Percentiles rank a stretch among this genome's conserved stretches.
Evolutionary conservation across 164 flowering plant species (phyloP).

Genomic region (Tetracentron sinense): DNA sequence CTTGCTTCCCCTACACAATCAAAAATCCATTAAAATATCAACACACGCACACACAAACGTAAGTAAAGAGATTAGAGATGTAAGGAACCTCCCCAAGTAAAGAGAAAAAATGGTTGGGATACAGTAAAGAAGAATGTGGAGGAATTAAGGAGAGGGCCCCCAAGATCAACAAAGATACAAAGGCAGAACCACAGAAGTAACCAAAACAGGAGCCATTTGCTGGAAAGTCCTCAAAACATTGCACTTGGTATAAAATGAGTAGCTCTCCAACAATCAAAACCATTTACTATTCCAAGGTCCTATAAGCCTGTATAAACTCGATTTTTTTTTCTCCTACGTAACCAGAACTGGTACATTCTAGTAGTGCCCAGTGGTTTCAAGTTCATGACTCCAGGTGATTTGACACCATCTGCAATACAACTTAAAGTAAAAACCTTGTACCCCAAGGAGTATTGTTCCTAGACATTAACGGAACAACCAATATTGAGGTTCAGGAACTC

Average conservation of each 20-base stretch:
- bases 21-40: constrained; percentile 11
- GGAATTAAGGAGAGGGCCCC: neutral
- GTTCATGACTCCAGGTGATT: too few species aligned
- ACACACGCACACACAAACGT: too few species aligned
- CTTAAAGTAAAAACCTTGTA: neutral
- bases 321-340: too few species aligned
- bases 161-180: neutral
- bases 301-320: too few species aligned
- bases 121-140: too few species aligned
- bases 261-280: neutral
- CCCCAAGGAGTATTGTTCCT: neutral
- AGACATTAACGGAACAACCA: neutral
- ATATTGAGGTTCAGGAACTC: neutral
- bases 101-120: too few species aligned
- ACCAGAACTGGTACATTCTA: neutral
- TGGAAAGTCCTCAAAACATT: neutral
- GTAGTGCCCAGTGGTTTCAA: too few species aligned
- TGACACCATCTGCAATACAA: neutral
- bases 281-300: neutral
- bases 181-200: neutral
- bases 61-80: too few species aligned
- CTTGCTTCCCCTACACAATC: constrained; percentile 48
- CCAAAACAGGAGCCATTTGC: neutral
- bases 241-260: neutral
- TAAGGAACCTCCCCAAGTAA: too few species aligned